Evolutionary conservation across 176 grass and related monocot species (phyloP), one percentile per base, ranked within the genome.

Genomic region (Eleusine indica): DNA sequence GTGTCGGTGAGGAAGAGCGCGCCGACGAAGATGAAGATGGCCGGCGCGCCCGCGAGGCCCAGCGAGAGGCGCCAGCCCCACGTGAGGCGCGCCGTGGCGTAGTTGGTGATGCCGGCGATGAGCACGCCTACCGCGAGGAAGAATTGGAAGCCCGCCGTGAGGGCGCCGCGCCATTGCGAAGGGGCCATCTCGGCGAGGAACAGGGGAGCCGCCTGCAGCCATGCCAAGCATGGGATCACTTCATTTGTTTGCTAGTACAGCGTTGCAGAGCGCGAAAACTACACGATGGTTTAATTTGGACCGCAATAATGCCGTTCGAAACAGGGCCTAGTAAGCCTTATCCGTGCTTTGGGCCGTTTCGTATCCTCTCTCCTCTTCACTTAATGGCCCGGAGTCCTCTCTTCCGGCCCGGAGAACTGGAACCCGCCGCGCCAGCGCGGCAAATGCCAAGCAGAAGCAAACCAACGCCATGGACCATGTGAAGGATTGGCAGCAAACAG

Each of bases 31-130:
- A 97, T 91, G 78, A 87, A 4, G 22, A 85, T 0, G 37, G 88
- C 94, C 9, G 94, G 92, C 12, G 74, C 94, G 9, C 87, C 94
- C 0, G 92, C 88, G 4, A 97, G 92, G 15, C 94, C 94, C 22
- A 97, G 92, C 22, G 94, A 94, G 78, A 97, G 78, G 73, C 92
- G 95, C 95, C 94, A 92, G 1, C 91, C 94, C 92, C 92, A 97
- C 1, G 76, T 1, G 73, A 66, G 40, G 57, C 56, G 56, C 21
- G 81, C 38, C 8, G 89, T 85, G 16, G 47, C 66, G 76, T 90
- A 97, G 83, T 97, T 97, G 46, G 83, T 83, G 69, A 97, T 8
- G 76, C 80, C 87, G 71, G 91, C 91, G 13, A 39, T 41, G 61
- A 97, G 84, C 0, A 84, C 61, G 12, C 94, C 89, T 0, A 94